Evolutionary conservation across 1,139 yeast species (phyloP), one percentile per base, ranked within the genome.

Genomic region (Yamadazyma aaseri): DNA sequence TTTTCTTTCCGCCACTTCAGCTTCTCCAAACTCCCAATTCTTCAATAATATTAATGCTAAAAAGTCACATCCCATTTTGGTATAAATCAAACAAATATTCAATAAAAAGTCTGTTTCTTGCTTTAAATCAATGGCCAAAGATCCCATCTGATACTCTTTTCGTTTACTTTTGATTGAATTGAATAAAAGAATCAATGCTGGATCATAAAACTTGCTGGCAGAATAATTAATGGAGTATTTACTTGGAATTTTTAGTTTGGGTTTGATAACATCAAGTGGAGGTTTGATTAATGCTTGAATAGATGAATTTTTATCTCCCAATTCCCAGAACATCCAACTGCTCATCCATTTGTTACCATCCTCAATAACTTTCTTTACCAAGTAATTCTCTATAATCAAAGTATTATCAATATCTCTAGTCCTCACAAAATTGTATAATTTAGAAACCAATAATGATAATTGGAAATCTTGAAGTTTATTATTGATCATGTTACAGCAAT

Each of bases 21-120:
- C 22, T 6, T 53, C 56, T 20, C 68, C 57, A 50, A 89, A 90
- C 20, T 62, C 61, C 97, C 97, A 90, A 39, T 75, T 76, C 33
- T 65, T 65, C 3, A 85, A 63, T 33, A 89, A 55, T 30, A 79
- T 71, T 13, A 86, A 53, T 0, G 90, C 81, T 30, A 90, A 56
- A 43, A 80, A 75, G 47, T 90, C 96, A 61, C 97, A 90, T 0
- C 97, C 97, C 96, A 90, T 87, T 39, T 95, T 68, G 10, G 78
- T 68, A 50, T 87, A 86, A 38, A 86, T 83, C 29, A 73, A 63
- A 9, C 85, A 73, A 6, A 82, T 81, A 44, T 79, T 76, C 15
- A 76, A 53, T 9, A 89, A 72, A 49, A 81, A 79, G 10, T 71
- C 65, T 36, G 73, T 76, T 50, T 90, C 97, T 31, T 65, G 62